phyloP scores from a whole-genome alignment of 1,284 basidiomycete species.

The Dichomitus squalens region DNA sequence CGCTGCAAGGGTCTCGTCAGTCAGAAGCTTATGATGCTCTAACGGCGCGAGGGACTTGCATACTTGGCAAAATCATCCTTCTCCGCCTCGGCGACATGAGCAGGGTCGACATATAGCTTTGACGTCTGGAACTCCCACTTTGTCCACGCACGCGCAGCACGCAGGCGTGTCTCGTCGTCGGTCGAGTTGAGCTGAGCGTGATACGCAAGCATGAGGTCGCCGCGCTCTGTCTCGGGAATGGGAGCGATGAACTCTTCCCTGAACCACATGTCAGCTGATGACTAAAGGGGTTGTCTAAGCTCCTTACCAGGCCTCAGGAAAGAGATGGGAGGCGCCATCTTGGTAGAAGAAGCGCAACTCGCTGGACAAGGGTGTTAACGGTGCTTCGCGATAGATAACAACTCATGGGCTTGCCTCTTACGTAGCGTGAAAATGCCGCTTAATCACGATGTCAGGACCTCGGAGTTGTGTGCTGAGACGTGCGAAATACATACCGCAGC shows the following conservation, averaged over 20 bases:
- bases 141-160: conserved; percentile 86
- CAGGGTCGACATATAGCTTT: conserved; percentile 71
- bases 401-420: conserved; percentile 52
- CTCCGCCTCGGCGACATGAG: conserved; percentile 70
- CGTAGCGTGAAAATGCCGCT: conserved; percentile 91
- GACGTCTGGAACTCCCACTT: conserved; percentile 93
- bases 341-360: conserved; percentile 96
- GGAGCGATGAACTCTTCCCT: conserved; percentile 81
- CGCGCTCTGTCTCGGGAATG: conserved; percentile 80
- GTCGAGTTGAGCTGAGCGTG: conserved; percentile 79
- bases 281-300: not conserved
- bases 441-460: not conserved
- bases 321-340: conserved; percentile 77
- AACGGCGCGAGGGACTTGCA: conserved; percentile 27
- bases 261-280: not conserved
- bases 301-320: conserved; percentile 84
- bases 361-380: conserved; percentile 36
- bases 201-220: conserved; percentile 85
- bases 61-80: conserved; percentile 79
- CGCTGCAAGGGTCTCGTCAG: conserved; percentile 44
- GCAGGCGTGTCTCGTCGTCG: conserved; percentile 67
- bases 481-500: conserved; percentile 57
- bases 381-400: not conserved
- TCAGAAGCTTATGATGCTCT: not conserved
- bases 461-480: not conserved